phyloP scores from a whole-genome alignment of 805 yeast species.

The Candida pseudoglaebosa region DNA sequence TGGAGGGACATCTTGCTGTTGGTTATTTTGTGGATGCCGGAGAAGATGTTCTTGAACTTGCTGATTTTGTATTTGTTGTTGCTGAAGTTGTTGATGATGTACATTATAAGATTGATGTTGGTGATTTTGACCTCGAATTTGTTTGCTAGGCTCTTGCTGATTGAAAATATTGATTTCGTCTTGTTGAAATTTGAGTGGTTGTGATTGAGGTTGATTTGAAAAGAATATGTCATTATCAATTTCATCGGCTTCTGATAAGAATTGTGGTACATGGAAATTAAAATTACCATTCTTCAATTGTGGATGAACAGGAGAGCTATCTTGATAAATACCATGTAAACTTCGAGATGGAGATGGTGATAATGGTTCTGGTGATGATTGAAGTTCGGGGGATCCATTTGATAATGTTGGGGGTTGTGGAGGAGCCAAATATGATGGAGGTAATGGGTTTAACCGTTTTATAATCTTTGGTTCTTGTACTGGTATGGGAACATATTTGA shows the following conservation, averaged over 20 bases:
- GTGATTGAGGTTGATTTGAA: slow-evolving; percentile 3
- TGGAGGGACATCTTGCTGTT: background rate
- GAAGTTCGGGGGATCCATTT: slow-evolving; percentile 34
- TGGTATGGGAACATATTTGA: slow-evolving; percentile 38
- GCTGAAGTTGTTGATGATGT: slow-evolving; percentile 3
- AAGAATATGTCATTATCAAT: slow-evolving; percentile 1
- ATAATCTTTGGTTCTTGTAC: slow-evolving; percentile 30
- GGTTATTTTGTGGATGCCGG: slow-evolving; percentile 1
- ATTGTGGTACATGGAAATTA: slow-evolving; percentile 36
- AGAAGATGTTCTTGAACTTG: slow-evolving; percentile 2
- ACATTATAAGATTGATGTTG: slow-evolving; percentile 4
- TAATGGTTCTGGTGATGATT: slow-evolving; percentile 36
- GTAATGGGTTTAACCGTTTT: slow-evolving; percentile 7
- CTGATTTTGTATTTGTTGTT: slow-evolving; percentile 2
- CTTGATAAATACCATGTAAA: slow-evolving; percentile 8
- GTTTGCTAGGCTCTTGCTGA: slow-evolving; percentile 4
- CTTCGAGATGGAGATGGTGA: slow-evolving; percentile 28
- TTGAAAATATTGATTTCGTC: slow-evolving; percentile 3
- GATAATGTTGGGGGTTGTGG: slow-evolving; percentile 32
- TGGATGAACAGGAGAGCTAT: slow-evolving; percentile 24
- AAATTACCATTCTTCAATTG: slow-evolving; percentile 15
- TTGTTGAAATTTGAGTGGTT: slow-evolving; percentile 2
- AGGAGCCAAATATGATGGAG: slow-evolving; percentile 24
- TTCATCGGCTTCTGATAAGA: slow-evolving; percentile 30
- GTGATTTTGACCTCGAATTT: slow-evolving; percentile 5